A percentile compares a stretch with the other conserved stretches of the same genome.
Conservation (phyloP, 768 basidiomycete genomes). For the Roridomyces roridus region DNA sequence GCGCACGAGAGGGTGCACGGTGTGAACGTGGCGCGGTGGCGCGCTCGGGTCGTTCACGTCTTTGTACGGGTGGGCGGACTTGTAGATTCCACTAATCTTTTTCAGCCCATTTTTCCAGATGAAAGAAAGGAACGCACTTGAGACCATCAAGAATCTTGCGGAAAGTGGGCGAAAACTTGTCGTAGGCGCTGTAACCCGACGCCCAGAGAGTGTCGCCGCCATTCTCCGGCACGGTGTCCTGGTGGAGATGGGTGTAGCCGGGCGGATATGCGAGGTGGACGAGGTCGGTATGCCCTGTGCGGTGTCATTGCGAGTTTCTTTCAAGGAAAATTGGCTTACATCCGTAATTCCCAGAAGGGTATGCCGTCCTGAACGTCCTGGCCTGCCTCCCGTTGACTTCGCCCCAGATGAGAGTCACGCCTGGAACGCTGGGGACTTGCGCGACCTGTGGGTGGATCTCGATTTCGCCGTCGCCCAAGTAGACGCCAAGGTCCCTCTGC, state of each 20-base stretch:
- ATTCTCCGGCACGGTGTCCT: conserved; percentile 25
- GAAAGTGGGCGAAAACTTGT: conserved; percentile 43
- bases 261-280: conserved; percentile 27
- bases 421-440: conserved; percentile 24
- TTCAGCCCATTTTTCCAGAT: background rate
- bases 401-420: conserved; percentile 27
- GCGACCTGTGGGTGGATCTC: conserved; percentile 29
- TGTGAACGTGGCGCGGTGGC: conserved; percentile 34
- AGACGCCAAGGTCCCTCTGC: conserved; percentile 25
- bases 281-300: conserved; percentile 27
- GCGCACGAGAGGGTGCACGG: conserved; percentile 41
- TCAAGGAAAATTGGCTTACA: conserved; percentile 3
- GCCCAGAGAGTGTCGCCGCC: conserved; percentile 30
- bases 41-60: conserved; percentile 40
- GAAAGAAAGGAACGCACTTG: background rate
- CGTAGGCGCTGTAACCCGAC: conserved; percentile 44
- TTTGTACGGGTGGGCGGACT: conserved; percentile 23
- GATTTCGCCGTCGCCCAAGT: conserved; percentile 27
- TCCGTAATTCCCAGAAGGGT: conserved; percentile 22
- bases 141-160: conserved; percentile 40
- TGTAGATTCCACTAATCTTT: conserved; percentile 34
- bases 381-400: background rate
- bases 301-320: background rate
- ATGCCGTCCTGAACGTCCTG: conserved; percentile 16
- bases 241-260: conserved; percentile 28